phyloP scores from a whole-genome alignment of 1,139 yeast genomes.

The Debaryomyces robertsiae region DNA sequence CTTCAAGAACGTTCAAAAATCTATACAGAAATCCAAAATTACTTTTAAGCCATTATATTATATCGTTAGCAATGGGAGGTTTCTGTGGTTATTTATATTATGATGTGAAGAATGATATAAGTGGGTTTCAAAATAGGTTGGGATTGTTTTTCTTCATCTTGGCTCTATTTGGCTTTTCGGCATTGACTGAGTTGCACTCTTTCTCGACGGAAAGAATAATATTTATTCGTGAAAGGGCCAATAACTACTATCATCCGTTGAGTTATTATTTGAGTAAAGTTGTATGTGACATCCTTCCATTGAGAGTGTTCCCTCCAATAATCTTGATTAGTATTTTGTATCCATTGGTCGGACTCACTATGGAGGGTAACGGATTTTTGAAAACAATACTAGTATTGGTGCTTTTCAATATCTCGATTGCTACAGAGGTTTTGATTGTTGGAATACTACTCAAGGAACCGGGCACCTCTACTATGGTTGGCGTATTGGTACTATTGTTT shows the following conservation, averaged over 20 bases:
- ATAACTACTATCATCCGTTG: conserved; percentile 85
- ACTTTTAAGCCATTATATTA: conserved; percentile 75
- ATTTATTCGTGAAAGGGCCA: conserved; percentile 89
- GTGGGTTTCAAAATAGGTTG: conserved; percentile 93
- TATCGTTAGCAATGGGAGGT: conserved; percentile 73
- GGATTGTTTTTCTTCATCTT: conserved; percentile 89
- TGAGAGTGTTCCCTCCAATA: conserved; percentile 87
- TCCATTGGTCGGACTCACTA: conserved; percentile 86
- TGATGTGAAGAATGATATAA: conserved; percentile 80
- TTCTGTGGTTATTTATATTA: conserved; percentile 88
- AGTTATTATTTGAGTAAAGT: conserved; percentile 86
- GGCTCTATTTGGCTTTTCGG: conserved; percentile 90
- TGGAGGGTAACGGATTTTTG: conserved; percentile 76
- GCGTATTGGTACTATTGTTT: conserved; percentile 79
- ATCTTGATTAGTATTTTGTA: conserved; percentile 82
- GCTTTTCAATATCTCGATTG: conserved; percentile 81
- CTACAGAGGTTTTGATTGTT: conserved; percentile 80
- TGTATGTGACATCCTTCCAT: conserved; percentile 84
- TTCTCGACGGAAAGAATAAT: conserved; percentile 87
- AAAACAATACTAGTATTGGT: conserved; percentile 71
- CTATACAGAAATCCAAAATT: conserved; percentile 89
- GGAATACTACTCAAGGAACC: conserved; percentile 87
- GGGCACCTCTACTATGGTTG: conserved; percentile 90
- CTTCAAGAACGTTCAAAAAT: conserved; percentile 88
- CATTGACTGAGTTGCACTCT: conserved; percentile 87